Evolutionary conservation across 306 rosid genomes (phyloP).

Genomic region (Vigna nakashimae): DNA sequence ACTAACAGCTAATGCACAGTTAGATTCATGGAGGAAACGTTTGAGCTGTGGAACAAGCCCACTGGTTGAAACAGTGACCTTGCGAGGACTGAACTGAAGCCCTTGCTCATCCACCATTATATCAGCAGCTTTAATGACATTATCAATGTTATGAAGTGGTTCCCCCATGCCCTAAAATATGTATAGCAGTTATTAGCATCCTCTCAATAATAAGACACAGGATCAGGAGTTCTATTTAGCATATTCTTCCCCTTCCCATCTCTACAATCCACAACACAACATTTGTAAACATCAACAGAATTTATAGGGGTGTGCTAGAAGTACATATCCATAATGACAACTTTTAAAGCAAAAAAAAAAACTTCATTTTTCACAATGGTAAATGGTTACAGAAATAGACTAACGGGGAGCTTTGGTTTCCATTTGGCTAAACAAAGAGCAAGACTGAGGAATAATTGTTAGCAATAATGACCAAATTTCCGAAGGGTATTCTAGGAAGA

Average conservation of each 20-base stretch:
- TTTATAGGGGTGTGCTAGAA: constrained; percentile 1
- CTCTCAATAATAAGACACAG: constrained; percentile 14
- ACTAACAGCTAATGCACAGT: constrained; percentile 93
- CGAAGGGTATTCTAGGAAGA: not conserved
- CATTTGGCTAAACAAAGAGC: not conserved
- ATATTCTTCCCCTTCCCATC: constrained; percentile 10
- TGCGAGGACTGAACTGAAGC: constrained; percentile 94
- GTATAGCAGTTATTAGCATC: constrained; percentile 39
- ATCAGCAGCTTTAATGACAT: constrained; percentile 89
- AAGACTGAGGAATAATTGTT: not conserved
- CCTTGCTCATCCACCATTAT: constrained; percentile 96
- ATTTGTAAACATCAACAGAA: constrained; percentile 19
- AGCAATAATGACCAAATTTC: not conserved
- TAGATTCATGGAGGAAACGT: constrained; percentile 80
- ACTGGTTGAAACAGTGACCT: constrained; percentile 93
- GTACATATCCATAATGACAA: constrained; percentile 19
- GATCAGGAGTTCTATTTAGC: constrained; percentile 8
- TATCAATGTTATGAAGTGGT: constrained; percentile 92
- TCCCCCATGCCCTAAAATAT: constrained; percentile 92
- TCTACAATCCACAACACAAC: constrained; percentile 7
- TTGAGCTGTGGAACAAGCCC: constrained; percentile 93
- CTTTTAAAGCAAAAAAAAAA: not conserved
- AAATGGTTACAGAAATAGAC: not conserved
- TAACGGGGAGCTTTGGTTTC: not conserved
- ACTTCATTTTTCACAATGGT: not conserved